These are phyloP conservation scores for Arthrobotrys iridis DNA, from an alignment of 2,329 filamentous ascomycete species.

Conservation along the genomic window DNA sequence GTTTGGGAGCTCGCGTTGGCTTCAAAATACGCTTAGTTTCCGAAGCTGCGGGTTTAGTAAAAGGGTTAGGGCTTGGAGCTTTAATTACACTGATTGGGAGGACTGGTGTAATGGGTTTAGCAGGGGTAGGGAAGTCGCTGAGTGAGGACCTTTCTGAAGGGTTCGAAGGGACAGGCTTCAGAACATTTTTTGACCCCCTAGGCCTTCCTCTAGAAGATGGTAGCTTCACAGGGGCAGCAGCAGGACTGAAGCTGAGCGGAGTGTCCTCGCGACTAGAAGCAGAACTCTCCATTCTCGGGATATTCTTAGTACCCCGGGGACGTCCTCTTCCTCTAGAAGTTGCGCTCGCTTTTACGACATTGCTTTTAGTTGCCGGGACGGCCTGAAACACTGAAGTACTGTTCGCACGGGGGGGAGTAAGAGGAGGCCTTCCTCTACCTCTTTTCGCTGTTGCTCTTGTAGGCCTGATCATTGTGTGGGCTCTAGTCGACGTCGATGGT, in stretches of 20 bases:
- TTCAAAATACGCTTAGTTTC: background rate
- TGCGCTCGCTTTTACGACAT: constrained; percentile 38
- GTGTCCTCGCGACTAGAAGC: constrained; percentile 27
- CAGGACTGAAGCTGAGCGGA: background rate
- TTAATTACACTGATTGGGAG: background rate
- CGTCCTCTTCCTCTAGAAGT: constrained; percentile 48
- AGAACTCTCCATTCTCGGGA: constrained; percentile 1
- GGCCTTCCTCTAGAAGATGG: constrained; percentile 31
- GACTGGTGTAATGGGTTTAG: background rate
- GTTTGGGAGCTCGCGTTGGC: constrained; percentile 35
- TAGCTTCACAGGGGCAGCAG: background rate
- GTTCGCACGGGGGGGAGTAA: constrained; percentile 31
- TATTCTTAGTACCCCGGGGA: constrained; percentile 29
- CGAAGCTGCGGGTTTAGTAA: background rate
- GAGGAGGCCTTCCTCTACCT: constrained; percentile 26
- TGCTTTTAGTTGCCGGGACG: background rate
- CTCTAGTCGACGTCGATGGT: constrained; percentile 16
- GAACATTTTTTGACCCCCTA: constrained; percentile 29
- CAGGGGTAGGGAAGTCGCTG: background rate
- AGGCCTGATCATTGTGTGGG: background rate
- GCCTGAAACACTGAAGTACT: background rate
- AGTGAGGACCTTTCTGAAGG: constrained; percentile 15
- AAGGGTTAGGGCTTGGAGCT: background rate
- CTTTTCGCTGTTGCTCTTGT: background rate
- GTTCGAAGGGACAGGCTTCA: constrained; percentile 11